Evolutionary conservation across 2,329 filamentous ascomycete genomes (phyloP).

Genomic region (Teratosphaeria destructans): DNA sequence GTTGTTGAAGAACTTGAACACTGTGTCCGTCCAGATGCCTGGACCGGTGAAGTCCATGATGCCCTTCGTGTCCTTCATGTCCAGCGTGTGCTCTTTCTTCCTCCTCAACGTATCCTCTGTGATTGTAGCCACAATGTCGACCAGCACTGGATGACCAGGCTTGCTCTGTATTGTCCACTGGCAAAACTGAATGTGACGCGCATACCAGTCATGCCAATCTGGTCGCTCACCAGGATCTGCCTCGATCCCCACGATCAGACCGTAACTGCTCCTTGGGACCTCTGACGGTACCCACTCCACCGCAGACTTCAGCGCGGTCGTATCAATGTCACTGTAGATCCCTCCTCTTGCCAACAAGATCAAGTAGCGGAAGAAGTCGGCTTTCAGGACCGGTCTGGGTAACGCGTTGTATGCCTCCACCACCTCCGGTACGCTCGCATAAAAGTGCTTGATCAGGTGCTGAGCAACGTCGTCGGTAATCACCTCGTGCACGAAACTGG

Average conservation of each 20-base stretch:
- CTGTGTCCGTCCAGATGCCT: conserved; percentile 82
- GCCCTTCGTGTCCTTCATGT: conserved; percentile 48
- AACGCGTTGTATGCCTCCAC: conserved; percentile 40
- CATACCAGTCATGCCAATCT: conserved; percentile 95
- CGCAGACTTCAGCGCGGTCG: conserved; percentile 69
- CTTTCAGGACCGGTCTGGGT: conserved; percentile 45
- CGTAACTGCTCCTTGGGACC: conserved; percentile 67
- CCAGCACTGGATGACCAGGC: conserved; percentile 81
- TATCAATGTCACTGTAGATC: conserved; percentile 78
- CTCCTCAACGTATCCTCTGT: conserved; percentile 68
- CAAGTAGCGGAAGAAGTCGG: conserved; percentile 58
- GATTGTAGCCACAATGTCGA: conserved; percentile 77
- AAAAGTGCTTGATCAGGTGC: conserved; percentile 74
- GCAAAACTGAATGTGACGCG: conserved; percentile 91
- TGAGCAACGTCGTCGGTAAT: conserved; percentile 83
- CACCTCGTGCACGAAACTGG: conserved; percentile 89
- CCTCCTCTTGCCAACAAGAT: conserved; percentile 67
- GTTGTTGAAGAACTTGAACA: conserved; percentile 93
- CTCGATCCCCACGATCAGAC: conserved; percentile 88
- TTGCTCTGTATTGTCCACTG: conserved; percentile 98
- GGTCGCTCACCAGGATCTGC: conserved; percentile 75
- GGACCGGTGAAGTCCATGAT: conserved; percentile 93
- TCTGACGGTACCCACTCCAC: conserved; percentile 75
- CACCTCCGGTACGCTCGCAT: conserved; percentile 53
- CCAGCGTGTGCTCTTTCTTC: conserved; percentile 58